These are phyloP conservation scores for Candida suzukii DNA, from an alignment of 805 yeast species.

Conservation along the genomic window DNA sequence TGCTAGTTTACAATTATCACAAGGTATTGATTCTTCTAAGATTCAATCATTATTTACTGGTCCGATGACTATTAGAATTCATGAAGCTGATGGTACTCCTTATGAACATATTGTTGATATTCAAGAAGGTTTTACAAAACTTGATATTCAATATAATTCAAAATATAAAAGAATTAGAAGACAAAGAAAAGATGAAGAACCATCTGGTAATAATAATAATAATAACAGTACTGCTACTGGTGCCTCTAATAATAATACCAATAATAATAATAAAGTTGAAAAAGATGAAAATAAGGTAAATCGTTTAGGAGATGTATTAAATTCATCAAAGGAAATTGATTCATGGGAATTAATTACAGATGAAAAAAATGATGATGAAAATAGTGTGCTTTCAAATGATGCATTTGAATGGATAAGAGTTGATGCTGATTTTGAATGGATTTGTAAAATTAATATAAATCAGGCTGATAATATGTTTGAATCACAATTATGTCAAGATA, in stretches of 20 bases:
- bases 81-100: slow-evolving; percentile 98
- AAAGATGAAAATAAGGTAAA: slow-evolving; percentile 21
- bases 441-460: slow-evolving; percentile 68
- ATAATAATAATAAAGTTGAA: slow-evolving; percentile 16
- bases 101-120: slow-evolving; percentile 94
- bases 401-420: slow-evolving; percentile 97
- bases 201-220: slow-evolving; percentile 10
- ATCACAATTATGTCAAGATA: slow-evolving; percentile 87
- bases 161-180: slow-evolving; percentile 80
- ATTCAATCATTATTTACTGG: slow-evolving; percentile 68
- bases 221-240: too few species aligned
- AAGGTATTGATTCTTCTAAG: slow-evolving; percentile 29
- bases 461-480: slow-evolving; percentile 95
- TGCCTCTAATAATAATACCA: too few species aligned
- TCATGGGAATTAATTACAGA: slow-evolving; percentile 67
- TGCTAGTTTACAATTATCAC: slow-evolving; percentile 33
- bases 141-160: slow-evolving; percentile 93
- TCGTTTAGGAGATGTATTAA: slow-evolving; percentile 75
- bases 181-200: slow-evolving; percentile 42
- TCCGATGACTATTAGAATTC: slow-evolving; percentile 94
- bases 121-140: slow-evolving; percentile 74
- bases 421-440: slow-evolving; percentile 98
- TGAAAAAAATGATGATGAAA: slow-evolving; percentile 65
- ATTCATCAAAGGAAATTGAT: slow-evolving; percentile 47
- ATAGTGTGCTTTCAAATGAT: slow-evolving; percentile 53